A percentile compares a stretch with the other conserved stretches of the same genome.
These are phyloP conservation scores for Adiantum capillusveneris DNA, from an alignment of 75 land plant genomes.

Conservation along the genomic window DNA sequence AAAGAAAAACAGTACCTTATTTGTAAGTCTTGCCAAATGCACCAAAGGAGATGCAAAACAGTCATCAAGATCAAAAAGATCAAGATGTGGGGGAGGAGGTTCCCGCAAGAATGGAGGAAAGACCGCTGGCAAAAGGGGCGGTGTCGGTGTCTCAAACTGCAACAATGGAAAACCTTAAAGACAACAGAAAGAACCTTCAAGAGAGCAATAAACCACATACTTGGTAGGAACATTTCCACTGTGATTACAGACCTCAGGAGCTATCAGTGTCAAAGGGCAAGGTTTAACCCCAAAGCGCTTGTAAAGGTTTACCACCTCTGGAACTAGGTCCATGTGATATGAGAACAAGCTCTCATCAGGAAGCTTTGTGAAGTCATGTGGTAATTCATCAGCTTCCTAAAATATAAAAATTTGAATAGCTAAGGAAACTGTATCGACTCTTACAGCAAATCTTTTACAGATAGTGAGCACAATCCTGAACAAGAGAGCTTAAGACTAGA, in stretches of 20 bases:
- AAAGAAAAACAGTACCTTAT: constrained; percentile 16
- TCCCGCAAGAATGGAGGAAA: constrained; percentile 30
- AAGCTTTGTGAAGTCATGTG: constrained; percentile 31
- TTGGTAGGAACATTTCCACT: background rate
- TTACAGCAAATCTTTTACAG: no score
- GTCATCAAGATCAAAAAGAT: constrained; percentile 36
- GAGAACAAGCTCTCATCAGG: constrained; percentile 24
- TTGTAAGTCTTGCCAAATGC: constrained; percentile 33
- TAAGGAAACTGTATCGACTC: no score
- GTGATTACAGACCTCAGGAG: constrained; percentile 15
- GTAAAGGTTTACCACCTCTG: constrained; percentile 24
- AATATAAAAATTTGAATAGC: no score
- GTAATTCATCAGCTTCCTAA: constrained; percentile 38
- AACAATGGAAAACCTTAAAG: background rate
- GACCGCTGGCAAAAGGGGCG: constrained; percentile 30
- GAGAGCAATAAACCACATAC: no score
- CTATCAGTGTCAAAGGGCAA: constrained; percentile 26
- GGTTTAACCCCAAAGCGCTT: constrained; percentile 28
- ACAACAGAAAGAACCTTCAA: background rate
- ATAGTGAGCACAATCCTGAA: no score
- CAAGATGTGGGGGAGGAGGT: constrained; percentile 25
- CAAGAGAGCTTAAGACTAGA: no score
- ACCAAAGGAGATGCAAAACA: constrained; percentile 32
- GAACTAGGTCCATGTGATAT: constrained; percentile 35
- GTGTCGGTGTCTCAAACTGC: constrained; percentile 35